A percentile compares a stretch with the other conserved stretches of the same genome.
These are phyloP conservation scores for Podila epicladia DNA, from an alignment of 192 early-diverging fungal genomes.

Conservation along the genomic window DNA sequence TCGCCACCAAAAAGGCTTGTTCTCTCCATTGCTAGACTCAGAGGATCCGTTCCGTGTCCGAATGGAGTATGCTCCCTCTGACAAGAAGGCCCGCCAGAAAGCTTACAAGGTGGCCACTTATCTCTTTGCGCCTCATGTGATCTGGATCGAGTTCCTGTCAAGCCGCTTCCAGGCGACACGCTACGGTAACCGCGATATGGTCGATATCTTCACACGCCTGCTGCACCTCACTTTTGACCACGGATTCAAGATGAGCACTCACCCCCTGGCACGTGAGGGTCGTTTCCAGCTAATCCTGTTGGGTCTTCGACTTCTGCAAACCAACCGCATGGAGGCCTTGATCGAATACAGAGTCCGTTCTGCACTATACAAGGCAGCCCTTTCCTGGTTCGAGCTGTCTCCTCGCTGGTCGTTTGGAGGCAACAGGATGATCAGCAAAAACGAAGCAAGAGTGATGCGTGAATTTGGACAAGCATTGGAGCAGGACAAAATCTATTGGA, in stretches of 20 bases:
- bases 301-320: slow-evolving; percentile 78
- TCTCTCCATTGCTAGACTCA: slow-evolving; percentile 63
- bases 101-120: slow-evolving; percentile 68
- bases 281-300: slow-evolving; percentile 83
- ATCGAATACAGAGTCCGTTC: slow-evolving; percentile 71
- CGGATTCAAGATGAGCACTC: slow-evolving; percentile 58
- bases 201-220: slow-evolving; percentile 79
- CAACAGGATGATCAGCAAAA: slow-evolving; percentile 66
- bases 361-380: slow-evolving; percentile 73
- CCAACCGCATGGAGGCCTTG: slow-evolving; percentile 69
- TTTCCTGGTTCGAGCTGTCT: slow-evolving; percentile 82
- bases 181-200: slow-evolving; percentile 74
- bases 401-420: slow-evolving; percentile 85
- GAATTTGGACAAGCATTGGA: slow-evolving; percentile 70
- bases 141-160: slow-evolving; percentile 89
- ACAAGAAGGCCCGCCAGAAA: slow-evolving; percentile 77
- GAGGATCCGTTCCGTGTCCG: slow-evolving; percentile 85
- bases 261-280: slow-evolving; percentile 77
- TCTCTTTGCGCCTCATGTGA: slow-evolving; percentile 76
- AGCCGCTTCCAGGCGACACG: slow-evolving; percentile 85
- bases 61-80: slow-evolving; percentile 95
- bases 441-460: slow-evolving; percentile 69
- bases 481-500: slow-evolving; percentile 68
- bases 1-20: slow-evolving; percentile 85
- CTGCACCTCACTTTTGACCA: slow-evolving; percentile 79